Percentiles rank a stretch among this genome's conserved stretches.
These are phyloP conservation scores for Mrakia hoshinonis DNA, from an alignment of 768 basidiomycete genomes.

Conservation along the genomic window DNA sequence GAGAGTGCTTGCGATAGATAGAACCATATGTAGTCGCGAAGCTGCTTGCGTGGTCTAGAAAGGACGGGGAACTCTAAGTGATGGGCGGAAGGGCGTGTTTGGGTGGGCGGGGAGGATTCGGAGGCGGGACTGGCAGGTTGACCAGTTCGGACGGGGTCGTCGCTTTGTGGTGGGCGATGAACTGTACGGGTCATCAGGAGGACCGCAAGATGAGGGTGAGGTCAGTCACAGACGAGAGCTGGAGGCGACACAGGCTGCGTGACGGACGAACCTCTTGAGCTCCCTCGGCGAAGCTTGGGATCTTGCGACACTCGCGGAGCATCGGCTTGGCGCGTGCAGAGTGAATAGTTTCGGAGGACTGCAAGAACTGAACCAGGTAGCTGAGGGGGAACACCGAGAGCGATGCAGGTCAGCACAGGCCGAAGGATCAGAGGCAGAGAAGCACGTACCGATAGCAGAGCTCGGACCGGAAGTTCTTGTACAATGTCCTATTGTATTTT, in stretches of 20 bases:
- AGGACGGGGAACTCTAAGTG: too few relatives aligned
- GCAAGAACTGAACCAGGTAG: slow-evolving; percentile 11
- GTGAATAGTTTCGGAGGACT: neutral
- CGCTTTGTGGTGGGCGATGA: slow-evolving; percentile 3
- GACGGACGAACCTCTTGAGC: slow-evolving; percentile 7
- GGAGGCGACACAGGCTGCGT: too few relatives aligned
- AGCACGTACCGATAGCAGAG: slow-evolving; percentile 54
- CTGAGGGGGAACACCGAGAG: neutral
- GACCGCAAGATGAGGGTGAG: too few relatives aligned
- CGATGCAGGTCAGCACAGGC: neutral
- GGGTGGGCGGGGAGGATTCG: too few relatives aligned
- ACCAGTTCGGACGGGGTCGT: neutral
- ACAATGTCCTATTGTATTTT: slow-evolving; percentile 65
- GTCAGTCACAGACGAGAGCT: too few relatives aligned
- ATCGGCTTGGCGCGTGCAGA: slow-evolving; percentile 4
- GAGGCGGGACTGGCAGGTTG: neutral
- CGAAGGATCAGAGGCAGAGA: neutral
- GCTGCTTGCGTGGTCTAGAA: too few relatives aligned
- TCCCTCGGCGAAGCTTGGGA: neutral
- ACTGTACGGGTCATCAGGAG: neutral
- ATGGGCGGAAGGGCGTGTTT: too few relatives aligned
- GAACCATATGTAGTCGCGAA: too few relatives aligned
- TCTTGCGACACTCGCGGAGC: slow-evolving; percentile 8
- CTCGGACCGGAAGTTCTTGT: slow-evolving; percentile 70
- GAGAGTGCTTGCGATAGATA: too few relatives aligned